phyloP scores from a whole-genome alignment of 495 filamentous ascomycete species.

The Stereocaulon alpinum region DNA sequence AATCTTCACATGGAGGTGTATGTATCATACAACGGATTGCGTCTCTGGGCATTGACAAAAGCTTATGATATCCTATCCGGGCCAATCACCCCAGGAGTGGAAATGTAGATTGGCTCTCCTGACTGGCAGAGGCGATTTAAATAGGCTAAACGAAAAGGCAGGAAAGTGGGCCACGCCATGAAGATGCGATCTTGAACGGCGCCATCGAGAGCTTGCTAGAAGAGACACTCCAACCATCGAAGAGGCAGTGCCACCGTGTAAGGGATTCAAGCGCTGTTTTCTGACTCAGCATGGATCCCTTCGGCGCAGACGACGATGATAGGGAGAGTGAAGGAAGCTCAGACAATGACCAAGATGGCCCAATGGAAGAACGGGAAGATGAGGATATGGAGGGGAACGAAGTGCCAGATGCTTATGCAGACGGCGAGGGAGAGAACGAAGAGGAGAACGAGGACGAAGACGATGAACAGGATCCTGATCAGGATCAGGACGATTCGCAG shows the following conservation, averaged over 20 bases:
- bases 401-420: conserved; percentile 52
- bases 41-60: too few species aligned
- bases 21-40: too few species aligned
- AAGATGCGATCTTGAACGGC: too few species aligned
- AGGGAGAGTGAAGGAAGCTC: conserved; percentile 52
- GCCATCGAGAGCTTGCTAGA: not conserved
- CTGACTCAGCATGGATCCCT: conserved; percentile 19
- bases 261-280: too few species aligned
- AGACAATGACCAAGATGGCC: conserved; percentile 60
- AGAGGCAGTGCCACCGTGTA: too few species aligned
- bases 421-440: conserved; percentile 48
- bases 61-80: too few species aligned
- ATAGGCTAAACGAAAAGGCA: too few species aligned
- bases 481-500: conserved; percentile 40
- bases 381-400: conserved; percentile 53
- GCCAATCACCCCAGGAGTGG: too few species aligned
- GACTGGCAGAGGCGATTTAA: too few species aligned
- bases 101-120: too few species aligned
- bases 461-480: conserved; percentile 46
- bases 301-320: conserved; percentile 44
- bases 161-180: too few species aligned
- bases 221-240: not conserved
- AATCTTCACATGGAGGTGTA: too few species aligned
- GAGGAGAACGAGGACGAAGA: conserved; percentile 46
- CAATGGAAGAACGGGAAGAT: conserved; percentile 48